Base-by-base conservation (phyloP, 1,284 basidiomycete species). In the Sporisorium sorghi region DNA sequence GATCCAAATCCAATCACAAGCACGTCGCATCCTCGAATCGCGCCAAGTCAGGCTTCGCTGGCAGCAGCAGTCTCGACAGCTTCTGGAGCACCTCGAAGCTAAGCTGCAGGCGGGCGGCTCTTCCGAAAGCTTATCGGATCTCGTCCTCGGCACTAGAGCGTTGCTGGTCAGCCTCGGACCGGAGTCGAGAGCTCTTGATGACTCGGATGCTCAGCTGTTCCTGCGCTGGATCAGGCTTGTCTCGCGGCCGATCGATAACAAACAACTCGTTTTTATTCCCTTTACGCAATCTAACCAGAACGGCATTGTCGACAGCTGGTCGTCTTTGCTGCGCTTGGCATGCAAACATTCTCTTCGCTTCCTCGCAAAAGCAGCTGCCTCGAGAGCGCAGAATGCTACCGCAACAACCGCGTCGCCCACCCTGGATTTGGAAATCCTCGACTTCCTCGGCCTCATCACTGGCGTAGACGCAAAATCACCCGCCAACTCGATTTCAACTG, bases 341-440 rank as follows among this genome's bases (percentile, higher is more conserved):
- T 68, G 61, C 65, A 68, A 61, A 52, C 61, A 64, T 14, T 46
- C 65, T 0, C 61, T 73, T 6, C 71, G 71, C 47, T 49, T 73
- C 17, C 58, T 73, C 23, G 17, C 37, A 3, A 46, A 46, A 23
- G 50, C 66, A 24, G 60, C 60, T 32, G 23, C 52, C 9, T 44
- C 23, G 5, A 53, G 61, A 5, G 21, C 24, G 3, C n/a, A 47
- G 10, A n/a, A 51, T 1, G 23, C 9, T 28, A 37, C 46, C 2
- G 5, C 40, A 15, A n/a, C 19, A 6, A 12, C 39, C 3, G 23
- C 21, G 6, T 37, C 44, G 15, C 17, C 60, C n/a, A n/a, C 35
- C 2, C 28, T 65, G 17, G 64, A 75, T n/a, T 11, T 61, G 19
- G 46, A 61, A 12, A 57, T 63, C 14, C 49, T 75, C 30, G 43